phyloP scores from a whole-genome alignment of 352 stramenopile genomes.

The Globisporangium recalcitrans region DNA sequence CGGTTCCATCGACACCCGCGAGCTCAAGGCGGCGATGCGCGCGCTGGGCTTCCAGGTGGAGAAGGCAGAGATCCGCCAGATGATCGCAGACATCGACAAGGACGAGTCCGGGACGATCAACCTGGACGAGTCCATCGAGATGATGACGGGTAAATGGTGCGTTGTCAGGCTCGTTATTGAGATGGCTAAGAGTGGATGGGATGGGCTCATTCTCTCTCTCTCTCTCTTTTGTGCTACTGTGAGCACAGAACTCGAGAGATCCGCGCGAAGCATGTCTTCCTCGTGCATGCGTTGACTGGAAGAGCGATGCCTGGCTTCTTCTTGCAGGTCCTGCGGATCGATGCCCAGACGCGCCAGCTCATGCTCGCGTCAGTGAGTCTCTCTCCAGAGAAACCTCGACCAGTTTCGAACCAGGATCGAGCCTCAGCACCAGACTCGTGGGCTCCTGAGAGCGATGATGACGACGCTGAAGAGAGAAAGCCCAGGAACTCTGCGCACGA shows the following conservation, averaged over 20 bases:
- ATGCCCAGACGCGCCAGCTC: conserved; percentile 33
- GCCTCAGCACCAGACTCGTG: conserved; percentile 8
- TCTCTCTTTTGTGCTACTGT: neutral
- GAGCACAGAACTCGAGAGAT: conserved; percentile 67
- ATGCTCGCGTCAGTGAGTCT: conserved; percentile 23
- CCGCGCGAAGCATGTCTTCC: too few species aligned
- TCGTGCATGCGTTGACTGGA: neutral
- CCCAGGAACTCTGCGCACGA: conserved; percentile 5
- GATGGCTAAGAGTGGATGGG: neutral
- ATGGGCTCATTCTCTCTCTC: neutral
- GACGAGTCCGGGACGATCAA: conserved; percentile 87
- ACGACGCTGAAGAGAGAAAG: neutral
- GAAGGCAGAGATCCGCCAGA: conserved; percentile 89
- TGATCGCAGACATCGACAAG: conserved; percentile 94
- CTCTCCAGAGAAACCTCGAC: neutral
- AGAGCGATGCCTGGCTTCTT: neutral
- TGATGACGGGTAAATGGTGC: conserved; percentile 92
- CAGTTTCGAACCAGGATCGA: neutral
- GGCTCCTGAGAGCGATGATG: neutral
- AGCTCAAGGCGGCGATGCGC: conserved; percentile 93
- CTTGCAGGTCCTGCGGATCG: conserved; percentile 24
- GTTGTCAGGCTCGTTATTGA: neutral
- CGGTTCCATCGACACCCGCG: conserved; percentile 87
- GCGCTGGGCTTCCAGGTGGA: conserved; percentile 92
- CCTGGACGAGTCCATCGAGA: conserved; percentile 93